A percentile compares a stretch with the other conserved stretches of the same genome.
Conservation (phyloP, 768 basidiomycete genomes). For the Pulveroboletus frians region DNA sequence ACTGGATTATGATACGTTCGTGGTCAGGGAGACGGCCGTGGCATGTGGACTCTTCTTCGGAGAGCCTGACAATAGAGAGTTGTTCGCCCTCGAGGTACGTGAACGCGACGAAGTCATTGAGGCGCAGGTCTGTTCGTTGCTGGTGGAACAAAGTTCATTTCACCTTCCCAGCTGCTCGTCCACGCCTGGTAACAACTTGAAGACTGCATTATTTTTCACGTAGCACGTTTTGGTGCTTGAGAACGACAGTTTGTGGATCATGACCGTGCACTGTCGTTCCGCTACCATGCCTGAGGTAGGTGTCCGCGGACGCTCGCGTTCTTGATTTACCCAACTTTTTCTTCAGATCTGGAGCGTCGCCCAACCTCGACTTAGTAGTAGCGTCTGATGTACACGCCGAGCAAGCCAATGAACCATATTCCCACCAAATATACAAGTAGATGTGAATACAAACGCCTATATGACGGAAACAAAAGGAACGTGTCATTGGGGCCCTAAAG, state of each 20-base stretch:
- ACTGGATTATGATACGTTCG: too few species aligned
- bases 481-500: conserved; percentile 7
- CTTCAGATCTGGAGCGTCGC: conserved; percentile 54
- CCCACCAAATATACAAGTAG: conserved; percentile 3
- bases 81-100: too few species aligned
- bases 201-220: conserved; percentile 10
- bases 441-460: conserved; percentile 11
- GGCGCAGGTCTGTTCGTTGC: too few species aligned
- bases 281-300: conserved; percentile 49
- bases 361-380: conserved; percentile 45
- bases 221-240: conserved; percentile 25
- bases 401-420: conserved; percentile 10
- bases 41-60: too few species aligned
- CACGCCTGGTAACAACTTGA: conserved; percentile 29
- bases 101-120: too few species aligned
- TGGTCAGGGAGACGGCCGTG: too few species aligned
- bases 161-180: conserved; percentile 43
- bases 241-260: conserved; percentile 46
- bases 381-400: conserved; percentile 45
- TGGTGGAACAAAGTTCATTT: too few species aligned
- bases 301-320: not conserved
- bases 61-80: too few species aligned
- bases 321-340: not conserved
- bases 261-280: conserved; percentile 44
- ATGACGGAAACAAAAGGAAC: conserved; percentile 4